Percentiles rank a stretch among this genome's conserved stretches.
phyloP scores from a whole-genome alignment of 2,329 filamentous ascomycete genomes.

The Trichoderma koningii region DNA sequence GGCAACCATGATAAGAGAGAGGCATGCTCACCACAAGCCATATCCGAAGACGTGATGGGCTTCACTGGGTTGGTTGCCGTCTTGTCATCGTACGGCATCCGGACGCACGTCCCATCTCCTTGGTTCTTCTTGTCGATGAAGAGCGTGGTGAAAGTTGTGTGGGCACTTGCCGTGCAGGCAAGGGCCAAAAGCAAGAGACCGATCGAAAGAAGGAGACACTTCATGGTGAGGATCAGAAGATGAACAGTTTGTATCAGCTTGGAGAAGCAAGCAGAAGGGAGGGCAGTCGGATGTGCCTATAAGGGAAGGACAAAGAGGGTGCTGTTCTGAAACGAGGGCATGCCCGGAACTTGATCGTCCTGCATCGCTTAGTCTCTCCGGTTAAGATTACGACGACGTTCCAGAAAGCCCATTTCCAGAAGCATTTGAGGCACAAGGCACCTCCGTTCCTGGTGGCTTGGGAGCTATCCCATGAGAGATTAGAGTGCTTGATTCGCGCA shows the following conservation, averaged over 20 bases:
- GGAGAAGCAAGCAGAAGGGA: not conserved
- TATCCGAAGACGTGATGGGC: constrained; percentile 59
- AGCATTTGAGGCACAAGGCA: not conserved
- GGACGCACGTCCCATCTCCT: constrained; percentile 71
- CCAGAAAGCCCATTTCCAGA: too few species aligned
- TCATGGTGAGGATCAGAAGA: constrained; percentile 40
- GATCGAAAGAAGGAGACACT: constrained; percentile 27
- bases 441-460: not conserved
- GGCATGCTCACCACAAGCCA: constrained; percentile 67
- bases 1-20: not conserved
- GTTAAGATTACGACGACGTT: too few species aligned
- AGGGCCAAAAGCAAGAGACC: constrained; percentile 40
- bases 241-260: not conserved
- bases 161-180: constrained; percentile 49
- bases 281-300: too few species aligned
- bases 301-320: not conserved
- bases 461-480: not conserved
- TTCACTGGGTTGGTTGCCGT: constrained; percentile 60
- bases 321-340: too few species aligned
- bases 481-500: not conserved
- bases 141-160: constrained; percentile 66
- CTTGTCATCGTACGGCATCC: constrained; percentile 59
- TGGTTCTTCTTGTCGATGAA: constrained; percentile 64
- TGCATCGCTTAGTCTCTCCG: too few species aligned
- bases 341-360: too few species aligned